Base-by-base conservation (phyloP, 805 yeast genomes). In the Barnettozyma siamensis region DNA sequence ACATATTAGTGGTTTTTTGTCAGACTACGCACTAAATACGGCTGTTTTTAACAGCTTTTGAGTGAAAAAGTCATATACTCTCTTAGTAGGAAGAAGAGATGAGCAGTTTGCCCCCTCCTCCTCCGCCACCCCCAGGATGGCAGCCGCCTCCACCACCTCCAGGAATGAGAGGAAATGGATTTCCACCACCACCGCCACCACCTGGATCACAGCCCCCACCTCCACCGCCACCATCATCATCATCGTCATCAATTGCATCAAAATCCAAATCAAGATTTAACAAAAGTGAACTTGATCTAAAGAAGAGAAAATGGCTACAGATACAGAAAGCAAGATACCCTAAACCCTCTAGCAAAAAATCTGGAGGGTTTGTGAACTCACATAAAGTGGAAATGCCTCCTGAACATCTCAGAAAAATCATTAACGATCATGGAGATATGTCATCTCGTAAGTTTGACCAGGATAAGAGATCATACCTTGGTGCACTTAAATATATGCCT, bases 401-500 rank as follows among this genome's bases (percentile, higher is more conserved):
- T 0, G 96, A 89, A 54, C 97, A 89, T 63, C 64, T 91, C 19
- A 71, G 99, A 33, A 87, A 86, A 58, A 84, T 88, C 44, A 77
- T 91, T 57, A 72, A 73, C 38, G 87, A 80, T 46, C 95, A 88
- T 54, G 88, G 88, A 1, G 96, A 91, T 54, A 75, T 89, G 68
- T 77, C 94, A 2, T 77, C 89, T 2, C 75, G 77, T 48, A 79
- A 80, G 47, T 84, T 85, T 37, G 80, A 91, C 17, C 76, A 83
- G 11, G 97, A 91, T 54, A 89, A 88, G 57, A 70, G 91, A 45
- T 78, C 96, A 0, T 88, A 86, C 54, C 64, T 94, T 20, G 96
- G 96, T 2, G 89, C 98, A 1, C 68, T 93, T 43, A 91, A 88
- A 63, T 94, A 83, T 64, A 75, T 94, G 81, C 99, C 99, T 0